Base-by-base conservation (phyloP, 2,329 filamentous ascomycete genomes). In the Cadophora gregata region DNA sequence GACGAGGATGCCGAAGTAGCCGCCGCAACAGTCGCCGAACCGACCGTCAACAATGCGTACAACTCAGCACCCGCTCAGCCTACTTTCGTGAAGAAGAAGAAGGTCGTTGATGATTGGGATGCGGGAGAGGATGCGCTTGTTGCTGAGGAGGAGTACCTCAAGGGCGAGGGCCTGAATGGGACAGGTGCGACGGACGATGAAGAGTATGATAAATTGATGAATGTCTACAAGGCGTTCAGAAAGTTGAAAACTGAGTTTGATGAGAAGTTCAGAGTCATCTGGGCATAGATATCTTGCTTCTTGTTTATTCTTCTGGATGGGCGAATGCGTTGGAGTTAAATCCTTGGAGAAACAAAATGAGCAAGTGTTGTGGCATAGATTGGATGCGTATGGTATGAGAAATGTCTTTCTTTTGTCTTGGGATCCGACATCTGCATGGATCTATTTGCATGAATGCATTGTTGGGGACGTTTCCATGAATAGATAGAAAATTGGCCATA, bases 201-300 rank as follows among this genome's bases (percentile, higher is more conserved):
- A 33, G 81, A 82, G 58, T 82, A 80, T 45, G 79, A 77, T 55
- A 81, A 80, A 42, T 73, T 90, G 74, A 72, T 82, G 69, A 83
- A 84, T 69, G 87, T 91, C 27, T 78, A 89, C 16, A 82, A 81
- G 72, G 86, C 87, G 0, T 90, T 91, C 73, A 81, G 79, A 67
- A 77, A 82, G 72, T 74, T 91, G 69, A 84, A 84, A 73, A 79
- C 80, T 31, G 85, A 87, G 65, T 91, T 90, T 75, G 84, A 89
- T 69, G 80, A 81, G 53, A 91, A 89, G 79, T 91, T 91, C 48
- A 69, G 53, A 31, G 68, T 67, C 33, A 76, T 76, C 38, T 76
- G 70, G 69, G 75, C 75, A 62, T 76, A 75, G 62, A 63, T 56
- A 33, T 47, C 19, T 16, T 14, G 24, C 10, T 16, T 19, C 3